phyloP scores from a whole-genome alignment of 2,329 filamentous ascomycete genomes.

The Orbilia javanica region DNA sequence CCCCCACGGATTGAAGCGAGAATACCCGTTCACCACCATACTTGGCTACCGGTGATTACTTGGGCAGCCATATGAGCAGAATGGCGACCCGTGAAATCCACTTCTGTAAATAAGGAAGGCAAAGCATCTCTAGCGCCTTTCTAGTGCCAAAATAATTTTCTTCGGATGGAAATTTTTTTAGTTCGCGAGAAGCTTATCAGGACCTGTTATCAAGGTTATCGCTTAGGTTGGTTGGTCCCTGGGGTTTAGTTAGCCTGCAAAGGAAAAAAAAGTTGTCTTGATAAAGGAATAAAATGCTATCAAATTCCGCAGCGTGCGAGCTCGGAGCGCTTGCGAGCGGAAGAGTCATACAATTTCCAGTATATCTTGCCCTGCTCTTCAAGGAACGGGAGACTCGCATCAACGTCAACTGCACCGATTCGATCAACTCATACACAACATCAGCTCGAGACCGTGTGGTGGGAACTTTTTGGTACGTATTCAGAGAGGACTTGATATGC shows the following conservation, averaged over 20 bases:
- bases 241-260: slow-evolving; percentile 16
- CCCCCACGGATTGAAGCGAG: slow-evolving; percentile 57
- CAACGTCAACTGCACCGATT: background rate
- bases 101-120: slow-evolving; percentile 33
- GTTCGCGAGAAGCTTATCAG: slow-evolving; percentile 37
- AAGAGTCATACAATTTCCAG: slow-evolving; percentile 42
- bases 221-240: slow-evolving; percentile 55
- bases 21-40: slow-evolving; percentile 47
- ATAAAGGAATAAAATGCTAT: slow-evolving; percentile 17
- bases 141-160: background rate
- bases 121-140: slow-evolving; percentile 10
- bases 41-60: slow-evolving; percentile 12
- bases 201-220: slow-evolving; percentile 52
- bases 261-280: slow-evolving; percentile 15
- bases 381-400: background rate
- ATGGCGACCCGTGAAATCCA: background rate
- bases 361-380: slow-evolving; percentile 21
- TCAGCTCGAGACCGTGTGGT: background rate
- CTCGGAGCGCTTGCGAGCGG: slow-evolving; percentile 36
- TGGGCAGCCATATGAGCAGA: slow-evolving; percentile 9
- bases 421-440: slow-evolving; percentile 12
- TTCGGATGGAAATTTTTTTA: slow-evolving; percentile 29
- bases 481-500: slow-evolving; percentile 10
- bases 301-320: slow-evolving; percentile 33
- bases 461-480: slow-evolving; percentile 31